Percentiles rank a stretch among this genome's conserved stretches.
Evolutionary conservation across 2,329 filamentous ascomycete species (phyloP).

Genomic region (Trichophyton benhamiae): DNA sequence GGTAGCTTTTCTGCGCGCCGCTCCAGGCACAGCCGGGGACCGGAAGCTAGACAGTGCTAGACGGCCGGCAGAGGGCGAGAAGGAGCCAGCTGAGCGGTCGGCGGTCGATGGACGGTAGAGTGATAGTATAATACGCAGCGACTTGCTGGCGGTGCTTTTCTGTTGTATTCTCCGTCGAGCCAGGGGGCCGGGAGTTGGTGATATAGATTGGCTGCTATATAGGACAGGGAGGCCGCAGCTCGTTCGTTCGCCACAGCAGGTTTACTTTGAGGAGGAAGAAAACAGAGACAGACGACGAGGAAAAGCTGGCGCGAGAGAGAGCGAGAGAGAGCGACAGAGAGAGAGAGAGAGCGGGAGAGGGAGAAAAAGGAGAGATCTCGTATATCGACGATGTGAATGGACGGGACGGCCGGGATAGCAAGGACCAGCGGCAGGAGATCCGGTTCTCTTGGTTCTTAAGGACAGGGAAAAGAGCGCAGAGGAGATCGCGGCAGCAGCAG

Average conservation of each 20-base stretch:
- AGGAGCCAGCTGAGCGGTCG: not conserved
- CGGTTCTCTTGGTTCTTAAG: not conserved
- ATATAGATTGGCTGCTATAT: not conserved
- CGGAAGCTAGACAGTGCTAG: no score
- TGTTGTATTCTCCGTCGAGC: conserved; percentile 1
- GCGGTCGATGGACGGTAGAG: not conserved
- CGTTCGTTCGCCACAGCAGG: not conserved
- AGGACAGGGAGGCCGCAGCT: not conserved
- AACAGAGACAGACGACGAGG: not conserved
- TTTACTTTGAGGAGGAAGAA: not conserved
- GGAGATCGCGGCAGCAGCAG: not conserved
- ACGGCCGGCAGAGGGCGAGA: no score
- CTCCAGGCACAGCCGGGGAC: no score
- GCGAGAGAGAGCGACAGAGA: no score
- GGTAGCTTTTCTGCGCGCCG: not conserved
- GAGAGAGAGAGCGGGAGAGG: not conserved
- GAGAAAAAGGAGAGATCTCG: not conserved
- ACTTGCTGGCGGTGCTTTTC: not conserved
- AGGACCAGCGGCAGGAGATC: not conserved
- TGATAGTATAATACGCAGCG: not conserved
- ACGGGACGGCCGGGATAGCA: not conserved
- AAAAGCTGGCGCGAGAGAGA: no score
- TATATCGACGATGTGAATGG: not conserved
- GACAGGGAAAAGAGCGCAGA: not conserved
- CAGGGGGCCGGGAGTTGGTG: not conserved